A percentile compares a stretch with the other conserved stretches of the same genome.
These are phyloP conservation scores for Halophytophthora batemanensis DNA, from an alignment of 352 stramenopile species.

Conservation along the genomic window DNA sequence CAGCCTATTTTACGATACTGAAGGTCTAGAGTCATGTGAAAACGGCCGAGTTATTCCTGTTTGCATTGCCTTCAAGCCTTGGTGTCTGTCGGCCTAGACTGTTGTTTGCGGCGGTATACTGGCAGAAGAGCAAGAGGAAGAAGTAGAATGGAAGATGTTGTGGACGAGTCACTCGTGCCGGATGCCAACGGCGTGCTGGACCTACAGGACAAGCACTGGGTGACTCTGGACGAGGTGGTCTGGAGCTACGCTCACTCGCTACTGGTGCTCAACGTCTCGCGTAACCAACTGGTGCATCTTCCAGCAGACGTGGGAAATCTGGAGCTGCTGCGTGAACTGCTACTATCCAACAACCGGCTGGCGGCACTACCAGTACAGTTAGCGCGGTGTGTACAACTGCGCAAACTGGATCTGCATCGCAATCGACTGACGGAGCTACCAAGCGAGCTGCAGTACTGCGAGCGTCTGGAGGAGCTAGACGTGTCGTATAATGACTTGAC, in stretches of 20 bases:
- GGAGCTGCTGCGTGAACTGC: conserved; percentile 56
- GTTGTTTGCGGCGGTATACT: not conserved
- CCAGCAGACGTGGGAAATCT: conserved; percentile 59
- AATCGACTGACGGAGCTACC: conserved; percentile 69
- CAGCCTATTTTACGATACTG: too few species aligned
- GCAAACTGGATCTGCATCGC: conserved; percentile 61
- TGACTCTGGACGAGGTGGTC: conserved; percentile 76
- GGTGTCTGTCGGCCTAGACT: too few species aligned
- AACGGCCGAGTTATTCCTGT: too few species aligned
- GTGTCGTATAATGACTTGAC: conserved; percentile 66
- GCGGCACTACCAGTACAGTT: conserved; percentile 50
- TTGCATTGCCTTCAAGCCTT: too few species aligned
- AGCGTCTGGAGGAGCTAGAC: conserved; percentile 65
- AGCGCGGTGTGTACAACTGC: conserved; percentile 53
- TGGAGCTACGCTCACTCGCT: conserved; percentile 65
- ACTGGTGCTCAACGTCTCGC: conserved; percentile 65
- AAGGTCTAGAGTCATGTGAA: too few species aligned
- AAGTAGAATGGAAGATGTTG: conserved; percentile 61
- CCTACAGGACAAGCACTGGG: conserved; percentile 76
- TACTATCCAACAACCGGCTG: conserved; percentile 63
- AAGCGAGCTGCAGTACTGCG: conserved; percentile 60
- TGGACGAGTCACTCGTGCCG: conserved; percentile 56
- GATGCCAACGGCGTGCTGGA: conserved; percentile 72
- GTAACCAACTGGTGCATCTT: conserved; percentile 71
- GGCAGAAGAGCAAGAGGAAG: not conserved